Percentiles rank a stretch among this genome's conserved stretches.
Evolutionary conservation across 306 rosid genomes (phyloP).

Genomic region (Malus domestica): DNA sequence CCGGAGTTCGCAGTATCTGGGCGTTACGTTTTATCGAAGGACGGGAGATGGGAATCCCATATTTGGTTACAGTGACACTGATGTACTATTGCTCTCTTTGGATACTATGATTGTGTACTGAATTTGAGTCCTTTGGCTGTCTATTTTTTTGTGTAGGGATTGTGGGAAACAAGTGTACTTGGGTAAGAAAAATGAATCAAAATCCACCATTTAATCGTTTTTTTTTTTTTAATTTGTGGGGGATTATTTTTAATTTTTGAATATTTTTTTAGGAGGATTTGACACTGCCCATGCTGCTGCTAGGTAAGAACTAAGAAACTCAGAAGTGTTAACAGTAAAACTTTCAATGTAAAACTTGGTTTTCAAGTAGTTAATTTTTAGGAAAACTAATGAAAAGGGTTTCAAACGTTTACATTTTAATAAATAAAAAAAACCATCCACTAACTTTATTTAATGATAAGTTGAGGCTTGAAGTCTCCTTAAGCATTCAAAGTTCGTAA

Average conservation of each 20-base stretch:
- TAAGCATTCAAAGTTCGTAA: no score
- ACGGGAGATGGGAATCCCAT: constrained; percentile 96
- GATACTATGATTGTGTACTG: neutral
- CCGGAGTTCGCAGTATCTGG: constrained; percentile 88
- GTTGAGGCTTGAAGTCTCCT: no score
- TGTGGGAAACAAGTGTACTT: constrained; percentile 89
- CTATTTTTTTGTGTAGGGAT: constrained; percentile 47
- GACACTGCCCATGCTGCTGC: constrained; percentile 93
- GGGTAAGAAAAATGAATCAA: constrained; percentile 38
- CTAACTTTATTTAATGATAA: no score
- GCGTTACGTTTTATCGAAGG: constrained; percentile 83
- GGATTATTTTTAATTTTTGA: neutral
- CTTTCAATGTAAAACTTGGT: neutral
- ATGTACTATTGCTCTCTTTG: neutral
- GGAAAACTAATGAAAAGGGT: no score
- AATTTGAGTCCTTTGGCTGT: neutral
- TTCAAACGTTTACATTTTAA: no score
- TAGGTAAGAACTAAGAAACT: constrained; percentile 32
- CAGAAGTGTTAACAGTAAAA: neutral
- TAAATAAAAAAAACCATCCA: no score
- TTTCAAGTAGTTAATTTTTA: neutral
- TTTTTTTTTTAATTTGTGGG: neutral
- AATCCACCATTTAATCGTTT: neutral
- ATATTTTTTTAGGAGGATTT: constrained; percentile 58
- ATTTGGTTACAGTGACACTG: constrained; percentile 7